Evolutionary conservation across 768 basidiomycete genomes (phyloP), one percentile per base, ranked within the genome.

Genomic region (Mycena capillaripes): DNA sequence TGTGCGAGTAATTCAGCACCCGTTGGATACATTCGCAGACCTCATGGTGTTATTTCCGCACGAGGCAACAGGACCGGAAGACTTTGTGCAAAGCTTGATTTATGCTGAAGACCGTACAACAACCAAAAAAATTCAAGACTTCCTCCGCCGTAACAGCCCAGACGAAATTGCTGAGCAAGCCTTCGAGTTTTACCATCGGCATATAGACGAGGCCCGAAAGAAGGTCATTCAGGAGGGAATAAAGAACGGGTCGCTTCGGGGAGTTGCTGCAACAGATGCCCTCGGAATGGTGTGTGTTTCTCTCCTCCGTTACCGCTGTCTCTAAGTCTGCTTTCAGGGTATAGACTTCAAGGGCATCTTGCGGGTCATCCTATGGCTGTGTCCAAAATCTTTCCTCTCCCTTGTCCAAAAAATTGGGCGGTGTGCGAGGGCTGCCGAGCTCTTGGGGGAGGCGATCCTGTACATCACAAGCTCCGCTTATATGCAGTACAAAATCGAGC

Each of bases 171-270:
- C 16, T 1, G 38, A 14, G 2, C 3, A 40, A 10, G 38, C 25
- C 40, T 69, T 69, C 50, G 59, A 70, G 40, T 70, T 70, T 21
- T 70, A 70, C 55, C 69, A 70, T 30, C 69, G 69, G 14, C 44
- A 27, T 27, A 70, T 70, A 2, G 52, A 16, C 14, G 69, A 70
- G 27, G 40, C 62, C 2, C 36, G 30, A 11, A 70, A 70, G 25
- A 6, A 12, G 4, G 5, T 17, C 1, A 40, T 68, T 3, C 66
- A 68, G 27, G 34, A 68, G 16, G 6, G 44, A 4, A 48, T 68
- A 10, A 30, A 25, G 1, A 34, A 32, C 10, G 66, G 57, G 16
- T 2, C 3, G 1, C 27, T 68, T 1, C 42, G 66, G 1, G 66
- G 21, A 14, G 46, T 46, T 1, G 1, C 66, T 16, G 4, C 66